Percentiles rank a stretch among this genome's conserved stretches.
phyloP scores from a whole-genome alignment of 2,329 filamentous ascomycete genomes.

The Diaporthe velutina region DNA sequence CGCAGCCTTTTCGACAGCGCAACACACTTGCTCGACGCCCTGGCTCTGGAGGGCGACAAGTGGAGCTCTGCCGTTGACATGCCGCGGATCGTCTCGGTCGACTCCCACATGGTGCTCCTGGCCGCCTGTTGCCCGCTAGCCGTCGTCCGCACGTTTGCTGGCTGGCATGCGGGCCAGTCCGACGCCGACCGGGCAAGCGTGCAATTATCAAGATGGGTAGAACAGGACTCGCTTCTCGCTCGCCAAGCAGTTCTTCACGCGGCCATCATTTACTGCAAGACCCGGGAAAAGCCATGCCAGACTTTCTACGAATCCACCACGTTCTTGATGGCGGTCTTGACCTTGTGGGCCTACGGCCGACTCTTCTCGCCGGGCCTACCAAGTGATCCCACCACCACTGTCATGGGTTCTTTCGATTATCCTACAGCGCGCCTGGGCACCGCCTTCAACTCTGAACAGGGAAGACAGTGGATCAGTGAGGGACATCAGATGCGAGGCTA shows the following conservation, averaged over 20 bases:
- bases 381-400: no score
- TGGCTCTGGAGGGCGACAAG: not conserved
- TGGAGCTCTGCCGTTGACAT: not conserved
- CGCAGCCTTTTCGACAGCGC: not conserved
- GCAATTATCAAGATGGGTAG: not conserved
- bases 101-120: not conserved
- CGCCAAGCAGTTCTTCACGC: not conserved
- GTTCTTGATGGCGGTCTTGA: not conserved
- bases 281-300: not conserved
- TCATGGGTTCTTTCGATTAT: not conserved
- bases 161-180: not conserved
- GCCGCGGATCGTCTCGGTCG: not conserved
- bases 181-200: not conserved
- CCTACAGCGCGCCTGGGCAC: not conserved
- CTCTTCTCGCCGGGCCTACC: not conserved
- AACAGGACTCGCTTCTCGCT: not conserved
- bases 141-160: not conserved
- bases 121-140: not conserved
- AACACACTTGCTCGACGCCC: not conserved
- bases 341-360: not conserved
- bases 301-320: not conserved
- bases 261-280: not conserved
- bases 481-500: not conserved
- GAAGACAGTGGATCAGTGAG: not conserved
- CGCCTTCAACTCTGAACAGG: not conserved